A percentile compares a stretch with the other conserved stretches of the same genome.
Evolutionary conservation across 2,329 filamentous ascomycete genomes (phyloP).

Genomic region (Colletotrichum ledebouriae): DNA sequence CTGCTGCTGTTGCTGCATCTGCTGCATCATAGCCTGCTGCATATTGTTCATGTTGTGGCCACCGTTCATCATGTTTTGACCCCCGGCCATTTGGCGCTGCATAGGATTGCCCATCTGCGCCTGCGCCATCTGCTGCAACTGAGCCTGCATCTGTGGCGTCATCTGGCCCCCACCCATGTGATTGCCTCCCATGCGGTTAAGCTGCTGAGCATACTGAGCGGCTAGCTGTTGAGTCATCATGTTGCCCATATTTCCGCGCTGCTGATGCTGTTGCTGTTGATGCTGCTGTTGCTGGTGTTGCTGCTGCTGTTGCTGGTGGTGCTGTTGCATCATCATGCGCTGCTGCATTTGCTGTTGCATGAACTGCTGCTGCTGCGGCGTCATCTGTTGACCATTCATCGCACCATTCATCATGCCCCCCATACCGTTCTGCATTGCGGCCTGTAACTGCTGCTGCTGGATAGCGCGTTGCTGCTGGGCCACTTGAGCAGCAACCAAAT

Average conservation of each 20-base stretch:
- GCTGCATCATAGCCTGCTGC: conserved; percentile 56
- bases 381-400: conserved; percentile 52
- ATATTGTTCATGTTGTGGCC: conserved; percentile 54
- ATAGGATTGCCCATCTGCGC: conserved; percentile 57
- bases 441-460: conserved; percentile 56
- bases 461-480: conserved; percentile 62
- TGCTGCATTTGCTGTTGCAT: conserved; percentile 46
- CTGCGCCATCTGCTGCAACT: conserved; percentile 52
- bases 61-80: conserved; percentile 57
- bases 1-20: conserved; percentile 54
- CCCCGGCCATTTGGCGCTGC: conserved; percentile 53
- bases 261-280: conserved; percentile 50
- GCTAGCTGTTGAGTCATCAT: conserved; percentile 59
- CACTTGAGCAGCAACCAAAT: conserved; percentile 59
- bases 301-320: conserved; percentile 55
- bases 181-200: conserved; percentile 57
- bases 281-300: conserved; percentile 54
- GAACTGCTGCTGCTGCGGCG: conserved; percentile 38
- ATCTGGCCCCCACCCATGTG: conserved; percentile 50
- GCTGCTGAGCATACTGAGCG: conserved; percentile 59
- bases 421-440: conserved; percentile 54
- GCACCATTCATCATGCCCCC: conserved; percentile 51
- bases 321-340: conserved; percentile 42
- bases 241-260: conserved; percentile 51
- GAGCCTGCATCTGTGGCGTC: conserved; percentile 55